Evolutionary conservation across 129 eudicot genomes (phyloP).

Genomic region (Flaveria trinervia): DNA sequence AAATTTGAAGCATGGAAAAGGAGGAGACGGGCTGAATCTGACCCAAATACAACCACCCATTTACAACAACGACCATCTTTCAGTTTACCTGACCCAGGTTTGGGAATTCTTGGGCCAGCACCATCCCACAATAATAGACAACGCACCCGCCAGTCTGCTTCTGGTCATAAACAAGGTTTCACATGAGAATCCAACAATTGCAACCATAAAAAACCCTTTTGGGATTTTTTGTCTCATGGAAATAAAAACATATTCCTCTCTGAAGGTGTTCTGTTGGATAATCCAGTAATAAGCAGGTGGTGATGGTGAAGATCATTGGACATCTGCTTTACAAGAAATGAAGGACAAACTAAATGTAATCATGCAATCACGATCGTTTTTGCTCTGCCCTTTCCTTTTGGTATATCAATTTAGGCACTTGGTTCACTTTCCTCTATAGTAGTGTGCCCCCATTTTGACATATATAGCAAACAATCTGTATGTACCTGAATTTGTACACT

Average conservation of each 20-base stretch:
- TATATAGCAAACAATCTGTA: constrained; percentile 46
- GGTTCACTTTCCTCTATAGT: constrained; percentile 29
- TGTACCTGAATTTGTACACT: constrained; percentile 58
- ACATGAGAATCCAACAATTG: constrained; percentile 28
- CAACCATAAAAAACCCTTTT: constrained; percentile 18
- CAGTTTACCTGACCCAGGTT: constrained; percentile 49
- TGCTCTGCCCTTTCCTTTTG: constrained; percentile 21
- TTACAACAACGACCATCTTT: constrained; percentile 46
- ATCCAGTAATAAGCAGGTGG: constrained; percentile 37
- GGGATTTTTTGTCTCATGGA: constrained; percentile 35
- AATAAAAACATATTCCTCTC: constrained; percentile 31
- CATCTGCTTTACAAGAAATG: constrained; percentile 28
- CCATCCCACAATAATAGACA: constrained; percentile 57
- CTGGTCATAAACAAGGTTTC: constrained; percentile 65
- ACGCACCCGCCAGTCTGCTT: constrained; percentile 56
- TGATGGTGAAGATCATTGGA: constrained; percentile 24
- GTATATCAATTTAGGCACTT: constrained; percentile 35
- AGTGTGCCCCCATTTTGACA: constrained; percentile 37
- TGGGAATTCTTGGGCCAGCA: constrained; percentile 88
- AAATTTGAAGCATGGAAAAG: constrained; percentile 93
- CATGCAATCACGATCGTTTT: constrained; percentile 31
- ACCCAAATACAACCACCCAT: constrained; percentile 40
- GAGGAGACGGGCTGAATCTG: constrained; percentile 66
- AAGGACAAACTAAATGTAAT: constrained; percentile 33
- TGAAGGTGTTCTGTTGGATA: constrained; percentile 23